These are phyloP conservation scores for Neurospora sp. DNA, from an alignment of 495 filamentous ascomycete species.

Conservation along the genomic window DNA sequence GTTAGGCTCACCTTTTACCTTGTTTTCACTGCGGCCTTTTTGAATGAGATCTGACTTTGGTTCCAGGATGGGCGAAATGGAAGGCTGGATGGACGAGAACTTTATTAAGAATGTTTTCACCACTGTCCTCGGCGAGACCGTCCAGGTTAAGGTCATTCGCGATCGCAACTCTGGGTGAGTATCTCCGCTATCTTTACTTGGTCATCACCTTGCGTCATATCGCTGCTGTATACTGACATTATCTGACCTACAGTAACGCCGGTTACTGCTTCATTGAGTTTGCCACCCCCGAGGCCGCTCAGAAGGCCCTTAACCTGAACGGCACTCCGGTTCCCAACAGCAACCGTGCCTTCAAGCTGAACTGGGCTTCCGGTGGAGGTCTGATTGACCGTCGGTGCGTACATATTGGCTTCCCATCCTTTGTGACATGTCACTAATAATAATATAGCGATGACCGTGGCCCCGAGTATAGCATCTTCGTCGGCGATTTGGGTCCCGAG, in stretches of 20 bases:
- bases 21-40: neutral
- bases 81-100: slow-evolving; percentile 98
- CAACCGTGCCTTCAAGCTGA: slow-evolving; percentile 92
- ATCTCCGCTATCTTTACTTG: slow-evolving; percentile 1
- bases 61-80: slow-evolving; percentile 95
- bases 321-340: slow-evolving; percentile 90
- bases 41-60: slow-evolving; percentile 15
- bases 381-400: slow-evolving; percentile 82
- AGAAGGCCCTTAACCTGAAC: slow-evolving; percentile 81
- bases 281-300: slow-evolving; percentile 67
- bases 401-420: neutral
- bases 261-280: slow-evolving; percentile 99
- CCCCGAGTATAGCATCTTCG: slow-evolving; percentile 94
- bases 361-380: slow-evolving; percentile 97
- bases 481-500: slow-evolving; percentile 94
- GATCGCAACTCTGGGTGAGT: slow-evolving; percentile 98
- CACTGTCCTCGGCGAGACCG: slow-evolving; percentile 71
- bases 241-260: slow-evolving; percentile 57
- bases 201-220: neutral
- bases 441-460: slow-evolving; percentile 76
- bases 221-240: neutral
- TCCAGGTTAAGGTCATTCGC: slow-evolving; percentile 99
- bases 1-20: neutral
- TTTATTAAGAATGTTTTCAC: slow-evolving; percentile 93
- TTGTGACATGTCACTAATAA: slow-evolving; percentile 14